These are phyloP conservation scores for Phaeophleospora eucalypticola DNA, from an alignment of 2,329 filamentous ascomycete species.

Conservation along the genomic window DNA sequence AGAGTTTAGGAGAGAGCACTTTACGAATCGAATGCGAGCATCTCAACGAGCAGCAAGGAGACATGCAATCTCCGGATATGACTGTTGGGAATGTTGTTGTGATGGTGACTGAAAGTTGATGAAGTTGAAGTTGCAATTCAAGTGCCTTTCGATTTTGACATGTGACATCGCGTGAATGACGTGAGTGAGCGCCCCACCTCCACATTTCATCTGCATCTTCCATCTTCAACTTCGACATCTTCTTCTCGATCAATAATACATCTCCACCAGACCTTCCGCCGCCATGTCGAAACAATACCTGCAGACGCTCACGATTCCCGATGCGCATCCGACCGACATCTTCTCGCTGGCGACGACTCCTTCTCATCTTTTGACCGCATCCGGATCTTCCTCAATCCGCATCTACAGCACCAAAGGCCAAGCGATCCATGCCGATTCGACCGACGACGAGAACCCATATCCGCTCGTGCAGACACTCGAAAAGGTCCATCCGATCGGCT, in stretches of 20 bases:
- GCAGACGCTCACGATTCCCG: conserved; percentile 82
- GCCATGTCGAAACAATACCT: conserved; percentile 90
- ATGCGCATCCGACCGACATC: conserved; percentile 43
- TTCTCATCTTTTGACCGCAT: conserved; percentile 67
- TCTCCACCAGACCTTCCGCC: conserved; percentile 1
- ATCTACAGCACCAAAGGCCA: conserved; percentile 64
- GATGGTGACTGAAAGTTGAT: no score
- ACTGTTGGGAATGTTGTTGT: no score
- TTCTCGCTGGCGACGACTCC: conserved; percentile 36
- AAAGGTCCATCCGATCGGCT: conserved; percentile 79
- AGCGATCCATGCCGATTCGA: conserved; percentile 31
- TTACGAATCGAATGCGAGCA: no score
- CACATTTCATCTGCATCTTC: not conserved
- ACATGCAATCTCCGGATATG: no score
- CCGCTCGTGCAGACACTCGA: conserved; percentile 75
- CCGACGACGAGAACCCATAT: conserved; percentile 55
- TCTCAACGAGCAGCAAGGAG: no score
- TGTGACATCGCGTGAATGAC: conserved; percentile 7
- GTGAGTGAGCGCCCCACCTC: conserved; percentile 8
- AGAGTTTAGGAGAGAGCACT: no score
- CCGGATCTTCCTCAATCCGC: conserved; percentile 76
- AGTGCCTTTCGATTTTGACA: no score
- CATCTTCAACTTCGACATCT: not conserved
- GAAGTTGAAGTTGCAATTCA: no score
- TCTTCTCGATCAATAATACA: not conserved